Evolutionary conservation across 139 green algal species (phyloP).

Genomic region (Volvox reticuliferus): DNA sequence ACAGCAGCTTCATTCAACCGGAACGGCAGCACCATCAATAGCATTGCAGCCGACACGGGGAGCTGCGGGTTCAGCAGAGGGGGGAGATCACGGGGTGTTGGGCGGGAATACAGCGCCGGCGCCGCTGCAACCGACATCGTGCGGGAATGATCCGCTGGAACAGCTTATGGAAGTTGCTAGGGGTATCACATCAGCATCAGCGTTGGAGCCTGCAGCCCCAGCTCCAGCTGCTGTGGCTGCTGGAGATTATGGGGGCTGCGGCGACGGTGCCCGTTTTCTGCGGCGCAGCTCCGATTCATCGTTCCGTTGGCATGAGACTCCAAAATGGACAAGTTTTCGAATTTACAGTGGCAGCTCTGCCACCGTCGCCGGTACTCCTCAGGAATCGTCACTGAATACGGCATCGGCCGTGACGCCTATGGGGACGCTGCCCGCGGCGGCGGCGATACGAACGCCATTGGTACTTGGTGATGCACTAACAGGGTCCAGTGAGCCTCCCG

Average conservation of each 20-base stretch:
- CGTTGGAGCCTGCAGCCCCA: not conserved
- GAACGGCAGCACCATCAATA: too few relatives aligned
- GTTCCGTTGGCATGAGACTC: conserved; percentile 28
- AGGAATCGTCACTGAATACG: not conserved
- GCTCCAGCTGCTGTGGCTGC: too few relatives aligned
- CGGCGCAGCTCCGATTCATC: not conserved
- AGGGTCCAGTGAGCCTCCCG: not conserved
- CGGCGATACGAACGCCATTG: not conserved
- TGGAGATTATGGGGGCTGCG: not conserved
- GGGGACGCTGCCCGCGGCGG: not conserved
- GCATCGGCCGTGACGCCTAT: not conserved
- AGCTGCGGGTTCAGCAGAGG: not conserved
- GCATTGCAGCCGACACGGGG: too few relatives aligned
- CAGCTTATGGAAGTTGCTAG: not conserved
- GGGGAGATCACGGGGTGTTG: not conserved
- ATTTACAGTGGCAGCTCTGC: not conserved
- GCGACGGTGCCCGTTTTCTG: not conserved
- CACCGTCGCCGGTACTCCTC: not conserved
- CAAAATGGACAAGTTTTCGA: conserved; percentile 30
- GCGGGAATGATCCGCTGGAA: not conserved
- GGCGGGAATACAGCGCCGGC: not conserved
- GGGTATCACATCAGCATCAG: not conserved
- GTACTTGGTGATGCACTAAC: not conserved
- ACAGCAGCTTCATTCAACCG: too few relatives aligned
- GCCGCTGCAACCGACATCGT: not conserved